These are phyloP conservation scores for Epipyxis sp. DNA, from an alignment of 108 stramenopile species.

Conservation along the genomic window DNA sequence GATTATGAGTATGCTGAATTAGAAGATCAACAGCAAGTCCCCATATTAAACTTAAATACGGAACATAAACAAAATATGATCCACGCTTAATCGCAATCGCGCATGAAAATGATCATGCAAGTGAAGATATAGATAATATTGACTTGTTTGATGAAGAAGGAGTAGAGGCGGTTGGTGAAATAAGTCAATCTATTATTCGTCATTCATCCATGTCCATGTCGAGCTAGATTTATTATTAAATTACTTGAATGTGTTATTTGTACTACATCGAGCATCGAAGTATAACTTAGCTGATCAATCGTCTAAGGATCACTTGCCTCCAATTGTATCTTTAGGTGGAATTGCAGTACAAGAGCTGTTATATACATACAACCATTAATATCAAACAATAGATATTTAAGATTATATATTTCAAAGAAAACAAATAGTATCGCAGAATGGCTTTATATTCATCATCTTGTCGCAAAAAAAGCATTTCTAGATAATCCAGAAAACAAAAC, in stretches of 20 bases:
- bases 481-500: too few species aligned
- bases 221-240: constrained; percentile 1
- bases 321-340: not conserved
- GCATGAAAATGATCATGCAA: not conserved
- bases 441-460: too few species aligned
- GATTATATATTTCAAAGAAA: too few species aligned
- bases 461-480: too few species aligned
- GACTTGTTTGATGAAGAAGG: not conserved
- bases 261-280: not conserved
- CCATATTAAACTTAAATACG: too few species aligned
- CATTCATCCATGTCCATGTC: not conserved
- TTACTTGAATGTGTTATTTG: constrained; percentile 17
- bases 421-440: too few species aligned
- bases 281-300: not conserved
- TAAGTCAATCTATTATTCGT: too few species aligned
- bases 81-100: not conserved
- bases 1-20: too few species aligned
- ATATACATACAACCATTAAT: not conserved
- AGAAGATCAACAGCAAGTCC: too few species aligned
- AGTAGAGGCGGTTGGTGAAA: not conserved
- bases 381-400: too few species aligned
- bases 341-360: not conserved
- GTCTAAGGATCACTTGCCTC: not conserved
- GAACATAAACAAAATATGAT: too few species aligned
- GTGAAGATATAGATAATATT: not conserved